Evolutionary conservation across 108 stramenopile genomes (phyloP).

Genomic region (Skeletonema menzelii): DNA sequence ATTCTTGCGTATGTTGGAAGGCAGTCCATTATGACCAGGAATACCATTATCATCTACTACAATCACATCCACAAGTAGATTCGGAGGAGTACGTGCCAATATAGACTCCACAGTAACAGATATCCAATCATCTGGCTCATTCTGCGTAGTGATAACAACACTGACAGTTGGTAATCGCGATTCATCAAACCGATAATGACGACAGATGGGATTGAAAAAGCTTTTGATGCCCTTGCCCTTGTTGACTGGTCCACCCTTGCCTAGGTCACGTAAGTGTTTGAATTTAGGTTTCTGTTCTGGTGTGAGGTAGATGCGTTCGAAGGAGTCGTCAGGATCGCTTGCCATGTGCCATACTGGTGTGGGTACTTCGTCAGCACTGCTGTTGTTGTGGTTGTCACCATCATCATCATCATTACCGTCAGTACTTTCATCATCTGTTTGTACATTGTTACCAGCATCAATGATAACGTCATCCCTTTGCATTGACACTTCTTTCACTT

Average conservation of each 20-base stretch:
- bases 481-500: neutral
- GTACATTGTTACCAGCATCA: neutral
- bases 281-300: neutral
- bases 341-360: slow-evolving; percentile 41
- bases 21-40: slow-evolving; percentile 34
- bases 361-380: slow-evolving; percentile 7
- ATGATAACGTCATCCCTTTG: neutral
- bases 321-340: slow-evolving; percentile 45
- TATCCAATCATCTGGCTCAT: slow-evolving; percentile 45
- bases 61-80: slow-evolving; percentile 43
- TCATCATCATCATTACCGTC: neutral
- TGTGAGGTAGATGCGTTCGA: slow-evolving; percentile 45
- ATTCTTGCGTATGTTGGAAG: slow-evolving; percentile 30
- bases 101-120: slow-evolving; percentile 42
- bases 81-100: slow-evolving; percentile 50
- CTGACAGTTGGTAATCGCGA: slow-evolving; percentile 38
- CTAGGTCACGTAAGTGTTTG: slow-evolving; percentile 32
- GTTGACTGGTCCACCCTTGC: slow-evolving; percentile 26
- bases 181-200: slow-evolving; percentile 46
- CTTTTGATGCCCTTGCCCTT: slow-evolving; percentile 30
- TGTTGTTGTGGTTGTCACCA: neutral
- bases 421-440: neutral
- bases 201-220: slow-evolving; percentile 52
- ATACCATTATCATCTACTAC: slow-evolving; percentile 56
- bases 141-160: slow-evolving; percentile 49